These are phyloP conservation scores for Eucalyptus sideroxylon DNA, from an alignment of 345 rosid genomes.

Conservation along the genomic window DNA sequence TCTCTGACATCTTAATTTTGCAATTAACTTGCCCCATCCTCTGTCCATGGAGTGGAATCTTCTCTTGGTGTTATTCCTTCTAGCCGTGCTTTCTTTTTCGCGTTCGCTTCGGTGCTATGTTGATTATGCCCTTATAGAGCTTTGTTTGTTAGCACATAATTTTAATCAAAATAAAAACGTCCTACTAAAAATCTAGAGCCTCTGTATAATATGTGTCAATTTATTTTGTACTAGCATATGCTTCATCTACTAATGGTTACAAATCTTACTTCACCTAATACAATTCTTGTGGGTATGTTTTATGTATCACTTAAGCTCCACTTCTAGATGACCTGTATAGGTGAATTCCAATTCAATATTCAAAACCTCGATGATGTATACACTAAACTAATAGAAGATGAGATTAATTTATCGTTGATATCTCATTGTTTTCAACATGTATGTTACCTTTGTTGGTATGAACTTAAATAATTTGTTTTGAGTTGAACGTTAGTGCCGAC, in stretches of 20 bases:
- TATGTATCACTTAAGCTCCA: neutral
- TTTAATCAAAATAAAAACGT: neutral
- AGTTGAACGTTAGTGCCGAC: neutral
- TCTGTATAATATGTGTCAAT: neutral
- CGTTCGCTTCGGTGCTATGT: neutral
- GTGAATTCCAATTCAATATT: neutral
- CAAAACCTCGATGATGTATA: neutral
- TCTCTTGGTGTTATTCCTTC: neutral
- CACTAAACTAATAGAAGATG: neutral
- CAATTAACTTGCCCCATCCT: too few species aligned
- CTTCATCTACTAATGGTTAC: neutral
- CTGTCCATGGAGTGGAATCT: neutral
- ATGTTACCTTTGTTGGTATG: neutral
- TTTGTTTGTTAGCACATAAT: neutral
- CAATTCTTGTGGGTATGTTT: neutral
- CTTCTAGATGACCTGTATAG: neutral
- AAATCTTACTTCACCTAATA: neutral
- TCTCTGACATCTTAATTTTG: neutral
- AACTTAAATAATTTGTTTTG: neutral
- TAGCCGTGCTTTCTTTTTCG: neutral
- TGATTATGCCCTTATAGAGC: neutral
- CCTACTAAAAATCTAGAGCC: neutral
- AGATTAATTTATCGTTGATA: neutral
- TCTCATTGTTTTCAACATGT: neutral
- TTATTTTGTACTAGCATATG: neutral